Conservation (phyloP, 139 green algal species). For the Chlorella sp. region DNA sequence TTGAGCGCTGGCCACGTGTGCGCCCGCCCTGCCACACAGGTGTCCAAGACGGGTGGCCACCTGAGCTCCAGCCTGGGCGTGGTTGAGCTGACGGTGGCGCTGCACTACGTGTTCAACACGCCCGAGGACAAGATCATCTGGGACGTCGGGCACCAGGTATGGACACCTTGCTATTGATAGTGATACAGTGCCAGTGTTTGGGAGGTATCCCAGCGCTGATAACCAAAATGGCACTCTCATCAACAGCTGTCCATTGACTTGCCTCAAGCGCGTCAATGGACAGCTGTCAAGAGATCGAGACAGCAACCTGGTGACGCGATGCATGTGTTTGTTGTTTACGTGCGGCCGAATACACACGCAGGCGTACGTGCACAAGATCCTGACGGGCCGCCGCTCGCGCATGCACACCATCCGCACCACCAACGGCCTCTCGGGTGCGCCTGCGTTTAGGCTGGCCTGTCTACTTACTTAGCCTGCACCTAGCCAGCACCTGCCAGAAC, state of each 20-base stretch:
- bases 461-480: not conserved
- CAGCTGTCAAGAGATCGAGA: too few relatives aligned
- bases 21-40: too few relatives aligned
- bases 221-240: too few relatives aligned
- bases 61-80: constrained; percentile 92
- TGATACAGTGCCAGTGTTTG: too few relatives aligned
- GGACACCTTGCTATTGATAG: too few relatives aligned
- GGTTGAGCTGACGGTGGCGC: constrained; percentile 94
- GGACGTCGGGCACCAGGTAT: constrained; percentile 84
- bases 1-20: too few relatives aligned
- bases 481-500: not conserved
- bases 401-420: constrained; percentile 93
- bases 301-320: too few relatives aligned
- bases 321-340: too few relatives aligned
- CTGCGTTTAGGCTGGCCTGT: not conserved
- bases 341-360: too few relatives aligned
- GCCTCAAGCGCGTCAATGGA: too few relatives aligned
- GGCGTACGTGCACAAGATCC: constrained; percentile 98
- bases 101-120: constrained; percentile 97
- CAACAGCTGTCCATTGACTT: too few relatives aligned
- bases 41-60: constrained; percentile 89
- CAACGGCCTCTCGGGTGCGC: constrained; percentile 77
- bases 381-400: constrained; percentile 81
- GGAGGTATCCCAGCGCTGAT: too few relatives aligned
- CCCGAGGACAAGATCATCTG: constrained; percentile 96